A percentile compares a stretch with the other conserved stretches of the same genome.
phyloP scores from a whole-genome alignment of 768 basidiomycete species.

The Amylocystis lapponica region DNA sequence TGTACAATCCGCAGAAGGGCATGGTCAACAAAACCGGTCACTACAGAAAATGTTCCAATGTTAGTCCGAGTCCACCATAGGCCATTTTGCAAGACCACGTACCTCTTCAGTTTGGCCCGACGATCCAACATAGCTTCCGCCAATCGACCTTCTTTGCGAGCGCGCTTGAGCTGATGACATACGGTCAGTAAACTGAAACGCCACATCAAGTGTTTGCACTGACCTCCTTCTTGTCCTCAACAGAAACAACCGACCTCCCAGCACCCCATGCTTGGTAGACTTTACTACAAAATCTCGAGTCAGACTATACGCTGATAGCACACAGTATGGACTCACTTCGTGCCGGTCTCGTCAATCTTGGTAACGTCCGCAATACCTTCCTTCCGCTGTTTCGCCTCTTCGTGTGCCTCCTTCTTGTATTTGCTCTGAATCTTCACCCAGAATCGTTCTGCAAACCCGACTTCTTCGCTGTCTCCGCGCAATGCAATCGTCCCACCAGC shows the following conservation, averaged over 20 bases:
- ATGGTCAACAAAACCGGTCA: constrained; percentile 7
- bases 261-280: constrained; percentile 84
- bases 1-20: too few species aligned
- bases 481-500: constrained; percentile 77
- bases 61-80: neutral
- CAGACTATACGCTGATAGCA: constrained; percentile 3
- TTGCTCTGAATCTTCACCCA: constrained; percentile 88
- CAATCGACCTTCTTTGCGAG: constrained; percentile 72
- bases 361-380: constrained; percentile 27
- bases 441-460: constrained; percentile 82
- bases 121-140: constrained; percentile 78
- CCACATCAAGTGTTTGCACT: constrained; percentile 14
- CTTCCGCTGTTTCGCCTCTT: constrained; percentile 49
- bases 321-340: constrained; percentile 59
- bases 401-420: constrained; percentile 77
- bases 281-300: constrained; percentile 44
- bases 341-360: constrained; percentile 61
- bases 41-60: neutral
- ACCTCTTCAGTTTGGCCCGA: constrained; percentile 82
- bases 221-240: constrained; percentile 70
- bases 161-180: constrained; percentile 60
- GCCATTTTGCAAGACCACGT: neutral
- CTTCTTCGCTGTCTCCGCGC: constrained; percentile 79
- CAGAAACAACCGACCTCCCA: constrained; percentile 64
- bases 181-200: neutral